Evolutionary conservation across 2,329 filamentous ascomycete species (phyloP).

Genomic region (Clonostachys byssicola): DNA sequence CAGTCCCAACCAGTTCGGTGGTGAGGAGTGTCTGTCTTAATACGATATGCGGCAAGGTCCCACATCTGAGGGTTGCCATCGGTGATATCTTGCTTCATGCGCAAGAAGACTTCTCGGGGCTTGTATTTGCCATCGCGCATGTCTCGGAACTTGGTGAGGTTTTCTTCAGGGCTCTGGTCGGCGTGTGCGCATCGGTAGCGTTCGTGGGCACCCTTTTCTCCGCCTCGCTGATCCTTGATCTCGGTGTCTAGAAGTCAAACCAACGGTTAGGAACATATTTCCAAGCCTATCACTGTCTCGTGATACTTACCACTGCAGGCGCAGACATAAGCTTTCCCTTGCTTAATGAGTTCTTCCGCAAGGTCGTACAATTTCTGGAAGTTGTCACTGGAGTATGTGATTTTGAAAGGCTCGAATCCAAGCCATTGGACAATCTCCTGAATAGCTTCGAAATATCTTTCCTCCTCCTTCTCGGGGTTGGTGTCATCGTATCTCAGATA

Average conservation of each 20-base stretch:
- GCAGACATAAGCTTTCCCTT: constrained; percentile 74
- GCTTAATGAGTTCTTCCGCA: constrained; percentile 73
- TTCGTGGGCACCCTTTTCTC: constrained; percentile 58
- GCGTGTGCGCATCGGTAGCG: constrained; percentile 81
- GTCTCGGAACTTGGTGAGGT: constrained; percentile 76
- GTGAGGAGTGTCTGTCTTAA: constrained; percentile 63
- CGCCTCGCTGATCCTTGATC: constrained; percentile 83
- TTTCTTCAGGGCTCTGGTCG: constrained; percentile 68
- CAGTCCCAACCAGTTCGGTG: constrained; percentile 78
- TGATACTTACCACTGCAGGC: constrained; percentile 67
- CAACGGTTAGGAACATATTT: background rate
- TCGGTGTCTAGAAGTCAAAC: constrained; percentile 51
- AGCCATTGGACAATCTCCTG: constrained; percentile 85
- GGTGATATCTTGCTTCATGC: constrained; percentile 88
- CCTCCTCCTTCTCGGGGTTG: constrained; percentile 90
- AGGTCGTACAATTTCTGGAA: constrained; percentile 81
- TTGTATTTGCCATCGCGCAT: constrained; percentile 93
- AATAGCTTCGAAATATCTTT: constrained; percentile 84
- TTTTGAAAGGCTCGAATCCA: constrained; percentile 39
- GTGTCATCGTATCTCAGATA: constrained; percentile 77
- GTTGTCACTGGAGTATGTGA: constrained; percentile 85
- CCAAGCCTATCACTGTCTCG: background rate
- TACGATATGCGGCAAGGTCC: constrained; percentile 88
- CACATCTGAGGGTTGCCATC: constrained; percentile 93
- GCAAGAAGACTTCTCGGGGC: constrained; percentile 75